Evolutionary conservation across 805 yeast species (phyloP).

Genomic region (Suhomyces tanzawaensis): DNA sequence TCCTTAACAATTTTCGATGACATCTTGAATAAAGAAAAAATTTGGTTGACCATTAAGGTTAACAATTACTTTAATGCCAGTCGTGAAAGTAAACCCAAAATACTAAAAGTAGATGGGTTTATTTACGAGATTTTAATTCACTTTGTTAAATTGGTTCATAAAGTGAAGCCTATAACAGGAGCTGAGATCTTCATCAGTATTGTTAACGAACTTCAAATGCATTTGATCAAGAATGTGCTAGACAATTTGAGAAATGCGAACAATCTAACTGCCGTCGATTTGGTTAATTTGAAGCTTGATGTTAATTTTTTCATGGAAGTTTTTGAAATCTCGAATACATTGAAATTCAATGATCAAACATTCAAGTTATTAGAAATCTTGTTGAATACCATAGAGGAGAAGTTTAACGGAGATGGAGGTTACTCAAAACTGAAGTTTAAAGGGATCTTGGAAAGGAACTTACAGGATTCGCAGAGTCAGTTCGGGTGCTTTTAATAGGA

Average conservation of each 20-base stretch:
- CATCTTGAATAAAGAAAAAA: slow-evolving; percentile 35
- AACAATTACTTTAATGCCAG: slow-evolving; percentile 22
- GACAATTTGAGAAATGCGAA: slow-evolving; percentile 27
- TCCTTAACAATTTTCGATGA: slow-evolving; percentile 39
- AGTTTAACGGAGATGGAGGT: slow-evolving; percentile 15
- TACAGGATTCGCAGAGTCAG: slow-evolving; percentile 29
- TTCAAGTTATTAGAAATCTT: slow-evolving; percentile 13
- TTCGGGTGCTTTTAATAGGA: slow-evolving; percentile 32
- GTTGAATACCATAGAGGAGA: slow-evolving; percentile 12
- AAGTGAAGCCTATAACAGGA: slow-evolving; percentile 40
- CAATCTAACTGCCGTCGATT: slow-evolving; percentile 10
- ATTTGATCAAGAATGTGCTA: slow-evolving; percentile 32
- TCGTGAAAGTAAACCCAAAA: slow-evolving; percentile 3
- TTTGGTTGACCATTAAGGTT: slow-evolving; percentile 29
- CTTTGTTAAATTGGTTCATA: slow-evolving; percentile 39
- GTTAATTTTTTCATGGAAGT: slow-evolving; percentile 38
- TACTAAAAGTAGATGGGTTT: slow-evolving; percentile 34
- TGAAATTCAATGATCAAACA: slow-evolving; percentile 33
- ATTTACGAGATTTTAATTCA: slow-evolving; percentile 39
- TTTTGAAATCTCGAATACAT: slow-evolving; percentile 33
- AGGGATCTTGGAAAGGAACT: slow-evolving; percentile 22
- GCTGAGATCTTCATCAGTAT: slow-evolving; percentile 33
- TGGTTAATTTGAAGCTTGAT: slow-evolving; percentile 35
- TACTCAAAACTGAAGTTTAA: slow-evolving; percentile 30
- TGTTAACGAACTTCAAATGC: slow-evolving; percentile 37